phyloP scores from a whole-genome alignment of 2,329 filamentous ascomycete species.

The Xylaria arbuscula region DNA sequence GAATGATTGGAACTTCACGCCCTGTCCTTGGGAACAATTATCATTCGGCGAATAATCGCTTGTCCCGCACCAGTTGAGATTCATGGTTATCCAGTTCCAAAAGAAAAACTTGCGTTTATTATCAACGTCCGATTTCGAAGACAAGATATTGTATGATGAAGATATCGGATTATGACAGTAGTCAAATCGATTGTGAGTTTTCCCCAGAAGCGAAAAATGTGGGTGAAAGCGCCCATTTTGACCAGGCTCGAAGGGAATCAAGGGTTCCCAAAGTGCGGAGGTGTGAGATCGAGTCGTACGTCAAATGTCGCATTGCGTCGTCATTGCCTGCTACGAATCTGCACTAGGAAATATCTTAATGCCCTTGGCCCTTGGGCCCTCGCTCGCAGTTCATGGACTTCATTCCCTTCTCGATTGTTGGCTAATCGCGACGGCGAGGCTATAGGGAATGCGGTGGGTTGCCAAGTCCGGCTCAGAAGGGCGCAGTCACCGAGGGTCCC shows the following conservation, averaged over 20 bases:
- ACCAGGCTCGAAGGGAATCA: slow-evolving; percentile 9
- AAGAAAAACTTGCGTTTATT: background rate
- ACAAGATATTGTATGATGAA: background rate
- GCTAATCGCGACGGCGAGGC: background rate
- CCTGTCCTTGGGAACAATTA: background rate
- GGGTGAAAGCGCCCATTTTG: slow-evolving; percentile 17
- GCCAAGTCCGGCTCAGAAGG: slow-evolving; percentile 4
- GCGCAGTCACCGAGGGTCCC: slow-evolving; percentile 1
- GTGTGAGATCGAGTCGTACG: background rate
- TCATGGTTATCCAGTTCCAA: slow-evolving; percentile 9
- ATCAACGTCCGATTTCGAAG: background rate
- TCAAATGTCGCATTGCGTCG: slow-evolving; percentile 15
- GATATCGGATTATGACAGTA: slow-evolving; percentile 1
- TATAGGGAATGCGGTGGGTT: slow-evolving; percentile 7
- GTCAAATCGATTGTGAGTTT: background rate
- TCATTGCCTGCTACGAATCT: slow-evolving; percentile 1
- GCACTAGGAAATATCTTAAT: background rate
- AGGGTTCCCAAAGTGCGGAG: slow-evolving; percentile 1
- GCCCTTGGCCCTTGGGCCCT: slow-evolving; percentile 5
- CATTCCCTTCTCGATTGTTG: background rate
- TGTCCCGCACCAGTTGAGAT: background rate
- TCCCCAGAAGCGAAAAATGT: slow-evolving; percentile 2
- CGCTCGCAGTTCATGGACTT: background rate
- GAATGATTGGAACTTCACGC: background rate
- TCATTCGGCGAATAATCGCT: slow-evolving; percentile 3